Evolutionary conservation across 345 rosid genomes (phyloP).

Genomic region (Schrenkiella parvula): DNA sequence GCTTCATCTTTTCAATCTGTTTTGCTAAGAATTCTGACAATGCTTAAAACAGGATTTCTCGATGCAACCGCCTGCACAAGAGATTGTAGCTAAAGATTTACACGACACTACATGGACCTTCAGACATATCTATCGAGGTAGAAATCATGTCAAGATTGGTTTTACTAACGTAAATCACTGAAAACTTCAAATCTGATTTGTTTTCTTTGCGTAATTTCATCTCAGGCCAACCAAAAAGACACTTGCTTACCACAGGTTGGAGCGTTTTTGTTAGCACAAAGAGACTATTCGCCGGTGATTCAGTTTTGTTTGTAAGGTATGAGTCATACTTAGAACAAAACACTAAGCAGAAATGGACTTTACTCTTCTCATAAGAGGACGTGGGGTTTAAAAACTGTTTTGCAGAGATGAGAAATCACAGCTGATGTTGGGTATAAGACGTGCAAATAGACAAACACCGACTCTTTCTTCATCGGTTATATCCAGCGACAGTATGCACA

Average conservation of each 20-base stretch:
- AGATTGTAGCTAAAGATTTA: slow-evolving; percentile 84
- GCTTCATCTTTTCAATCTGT: neutral
- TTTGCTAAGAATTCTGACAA: slow-evolving; percentile 2
- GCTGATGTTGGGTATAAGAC: slow-evolving; percentile 74
- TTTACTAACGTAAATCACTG: neutral
- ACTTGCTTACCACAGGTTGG: slow-evolving; percentile 91
- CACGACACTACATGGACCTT: slow-evolving; percentile 83
- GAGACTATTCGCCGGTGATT: slow-evolving; percentile 78
- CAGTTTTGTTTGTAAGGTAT: slow-evolving; percentile 81
- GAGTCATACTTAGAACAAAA: neutral
- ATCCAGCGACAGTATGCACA: slow-evolving; percentile 98
- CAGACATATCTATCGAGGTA: slow-evolving; percentile 89
- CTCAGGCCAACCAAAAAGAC: slow-evolving; percentile 87
- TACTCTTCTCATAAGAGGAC: neutral
- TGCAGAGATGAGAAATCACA: slow-evolving; percentile 88
- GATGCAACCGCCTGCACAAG: slow-evolving; percentile 94
- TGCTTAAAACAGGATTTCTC: slow-evolving; percentile 62
- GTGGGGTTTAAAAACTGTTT: neutral
- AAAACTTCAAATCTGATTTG: neutral
- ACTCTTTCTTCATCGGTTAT: slow-evolving; percentile 81
- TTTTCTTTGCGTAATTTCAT: slow-evolving; percentile 9
- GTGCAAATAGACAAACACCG: slow-evolving; percentile 80
- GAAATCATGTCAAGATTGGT: neutral
- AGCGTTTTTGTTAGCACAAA: slow-evolving; percentile 82
- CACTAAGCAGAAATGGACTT: slow-evolving; percentile 3